These are phyloP conservation scores for Athelia sp. DNA, from an alignment of 1,284 basidiomycete species.

Conservation along the genomic window DNA sequence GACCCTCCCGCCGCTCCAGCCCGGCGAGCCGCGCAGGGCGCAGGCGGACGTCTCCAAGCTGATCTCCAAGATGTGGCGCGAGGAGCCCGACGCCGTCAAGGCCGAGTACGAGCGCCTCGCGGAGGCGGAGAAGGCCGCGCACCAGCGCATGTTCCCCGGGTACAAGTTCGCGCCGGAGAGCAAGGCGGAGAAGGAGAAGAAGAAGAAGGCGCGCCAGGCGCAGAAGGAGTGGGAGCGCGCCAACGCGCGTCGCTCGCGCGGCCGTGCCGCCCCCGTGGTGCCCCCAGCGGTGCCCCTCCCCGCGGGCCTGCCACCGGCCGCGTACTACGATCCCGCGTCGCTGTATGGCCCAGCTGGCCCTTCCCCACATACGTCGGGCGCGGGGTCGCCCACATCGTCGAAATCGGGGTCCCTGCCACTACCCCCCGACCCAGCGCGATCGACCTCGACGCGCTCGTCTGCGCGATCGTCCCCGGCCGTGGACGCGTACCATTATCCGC, in stretches of 20 bases:
- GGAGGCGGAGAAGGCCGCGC: slow-evolving; percentile 64
- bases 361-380: slow-evolving; percentile 37
- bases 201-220: slow-evolving; percentile 40
- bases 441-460: slow-evolving; percentile 9
- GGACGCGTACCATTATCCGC: background rate
- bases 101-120: slow-evolving; percentile 67
- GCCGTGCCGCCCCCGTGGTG: slow-evolving; percentile 2
- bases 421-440: slow-evolving; percentile 1
- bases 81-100: slow-evolving; percentile 47
- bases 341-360: slow-evolving; percentile 26
- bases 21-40: slow-evolving; percentile 39
- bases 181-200: slow-evolving; percentile 54
- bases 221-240: slow-evolving; percentile 31
- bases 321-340: slow-evolving; percentile 14
- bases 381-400: slow-evolving; percentile 26
- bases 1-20: slow-evolving; percentile 27
- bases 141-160: slow-evolving; percentile 57
- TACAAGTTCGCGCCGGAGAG: slow-evolving; percentile 74
- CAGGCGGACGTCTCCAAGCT: slow-evolving; percentile 73
- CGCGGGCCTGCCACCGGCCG: slow-evolving; percentile 17
- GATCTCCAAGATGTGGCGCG: slow-evolving; percentile 69
- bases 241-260: slow-evolving; percentile 23
- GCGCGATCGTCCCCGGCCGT: background rate
- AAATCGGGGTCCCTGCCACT: slow-evolving; percentile 9
- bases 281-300: slow-evolving; percentile 6